A percentile compares a stretch with the other conserved stretches of the same genome.
phyloP scores from a whole-genome alignment of 139 green algal species.

The Micractinium conductrix region DNA sequence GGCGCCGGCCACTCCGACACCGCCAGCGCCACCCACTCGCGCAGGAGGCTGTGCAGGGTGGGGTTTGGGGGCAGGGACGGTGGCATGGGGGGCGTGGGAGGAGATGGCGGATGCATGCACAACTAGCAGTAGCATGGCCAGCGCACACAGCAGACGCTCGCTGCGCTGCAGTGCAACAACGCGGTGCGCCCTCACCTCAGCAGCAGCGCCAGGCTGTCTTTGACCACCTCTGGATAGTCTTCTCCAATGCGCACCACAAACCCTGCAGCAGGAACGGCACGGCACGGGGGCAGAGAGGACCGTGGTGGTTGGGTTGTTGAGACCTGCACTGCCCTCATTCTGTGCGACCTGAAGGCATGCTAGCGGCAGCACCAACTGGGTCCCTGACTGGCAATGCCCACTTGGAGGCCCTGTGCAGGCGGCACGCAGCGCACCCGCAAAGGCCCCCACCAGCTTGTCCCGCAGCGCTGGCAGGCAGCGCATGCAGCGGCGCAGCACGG shows the following conservation, averaged over 20 bases:
- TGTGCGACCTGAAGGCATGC: too few relatives aligned
- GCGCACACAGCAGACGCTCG: not conserved
- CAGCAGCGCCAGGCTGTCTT: slow-evolving; percentile 12
- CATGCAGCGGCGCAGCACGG: slow-evolving; percentile 67
- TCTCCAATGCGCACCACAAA: slow-evolving; percentile 68
- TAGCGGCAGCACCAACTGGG: too few relatives aligned
- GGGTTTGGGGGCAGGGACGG: not conserved
- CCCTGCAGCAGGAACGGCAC: too few relatives aligned
- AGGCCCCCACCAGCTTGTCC: slow-evolving; percentile 61
- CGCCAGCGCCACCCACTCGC: slow-evolving; percentile 24
- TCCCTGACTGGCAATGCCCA: too few relatives aligned
- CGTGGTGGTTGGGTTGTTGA: too few relatives aligned
- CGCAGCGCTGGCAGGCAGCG: slow-evolving; percentile 64
- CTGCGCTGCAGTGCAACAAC: not conserved
- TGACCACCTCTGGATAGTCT: slow-evolving; percentile 67
- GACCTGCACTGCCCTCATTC: too few relatives aligned
- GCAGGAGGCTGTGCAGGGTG: slow-evolving; percentile 15
- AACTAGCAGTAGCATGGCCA: not conserved
- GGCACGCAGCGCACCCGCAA: too few relatives aligned
- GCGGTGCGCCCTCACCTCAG: not conserved
- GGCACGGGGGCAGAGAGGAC: too few relatives aligned
- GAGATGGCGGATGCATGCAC: not conserved
- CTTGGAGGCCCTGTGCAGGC: too few relatives aligned
- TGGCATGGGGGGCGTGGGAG: not conserved
- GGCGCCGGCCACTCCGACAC: not conserved